These are phyloP conservation scores for Ceratocystis cacaofunesta DNA, from an alignment of 2,329 filamentous ascomycete genomes.

Conservation along the genomic window DNA sequence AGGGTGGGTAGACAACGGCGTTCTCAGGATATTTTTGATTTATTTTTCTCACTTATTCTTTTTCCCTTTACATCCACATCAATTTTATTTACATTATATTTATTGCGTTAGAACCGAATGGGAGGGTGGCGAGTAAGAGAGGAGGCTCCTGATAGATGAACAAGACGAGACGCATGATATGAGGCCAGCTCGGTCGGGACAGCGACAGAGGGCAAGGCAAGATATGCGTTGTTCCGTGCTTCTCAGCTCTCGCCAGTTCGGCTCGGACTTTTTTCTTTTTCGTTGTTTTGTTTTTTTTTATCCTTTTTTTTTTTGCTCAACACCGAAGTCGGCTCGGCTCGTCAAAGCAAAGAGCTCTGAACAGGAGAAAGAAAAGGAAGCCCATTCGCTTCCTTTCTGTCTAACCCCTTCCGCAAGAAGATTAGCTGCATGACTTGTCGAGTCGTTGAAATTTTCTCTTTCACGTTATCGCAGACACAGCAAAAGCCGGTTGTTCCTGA, in stretches of 20 bases:
- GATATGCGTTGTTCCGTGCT: neutral
- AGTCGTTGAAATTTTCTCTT: neutral
- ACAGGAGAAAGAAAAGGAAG: neutral
- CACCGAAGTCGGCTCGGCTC: neutral
- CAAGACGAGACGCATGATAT: no score
- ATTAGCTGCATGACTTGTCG: neutral
- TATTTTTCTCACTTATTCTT: constrained; percentile 6
- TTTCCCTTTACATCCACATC: constrained; percentile 3
- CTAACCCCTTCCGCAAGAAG: neutral
- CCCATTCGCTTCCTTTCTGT: neutral
- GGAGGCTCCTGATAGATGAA: no score
- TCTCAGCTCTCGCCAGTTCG: neutral
- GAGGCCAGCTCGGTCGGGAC: neutral
- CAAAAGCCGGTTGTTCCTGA: no score
- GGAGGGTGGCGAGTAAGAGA: neutral
- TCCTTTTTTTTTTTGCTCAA: neutral
- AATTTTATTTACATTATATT: neutral
- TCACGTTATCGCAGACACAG: no score
- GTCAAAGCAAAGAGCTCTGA: neutral
- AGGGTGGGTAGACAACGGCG: neutral
- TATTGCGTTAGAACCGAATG: neutral
- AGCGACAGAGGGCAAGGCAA: neutral
- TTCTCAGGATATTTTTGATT: constrained; percentile 1
- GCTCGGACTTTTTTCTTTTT: no score
- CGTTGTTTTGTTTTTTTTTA: no score